Evolutionary conservation across 2,329 filamentous ascomycete species (phyloP), one percentile per base, ranked within the genome.

Genomic region (Pseudopyricularia javanii): DNA sequence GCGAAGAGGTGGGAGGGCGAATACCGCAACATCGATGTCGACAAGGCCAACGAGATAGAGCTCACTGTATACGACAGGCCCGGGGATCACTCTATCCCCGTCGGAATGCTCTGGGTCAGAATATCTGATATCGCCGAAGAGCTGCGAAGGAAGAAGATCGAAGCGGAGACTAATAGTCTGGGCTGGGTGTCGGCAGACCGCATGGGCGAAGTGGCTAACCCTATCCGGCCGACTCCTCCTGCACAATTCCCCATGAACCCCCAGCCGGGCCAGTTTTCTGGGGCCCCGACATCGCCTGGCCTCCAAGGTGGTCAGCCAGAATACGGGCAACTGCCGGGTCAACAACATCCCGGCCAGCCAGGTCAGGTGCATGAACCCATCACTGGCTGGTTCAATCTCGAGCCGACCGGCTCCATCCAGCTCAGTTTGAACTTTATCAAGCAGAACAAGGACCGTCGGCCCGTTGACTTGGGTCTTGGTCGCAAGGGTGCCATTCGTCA

Each of bases 11-110:
- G 91, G 91, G 83, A 90, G 43, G 88, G 89, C 60, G 93, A 98
- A 70, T 80, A 84, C 34, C 93, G 96, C 68, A 90, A 84, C 54
- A 85, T 98, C 56, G 88, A 93, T 58, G 93, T 98, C 54, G 91
- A 97, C 70, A 97, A 97, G 73, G 93, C 93, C 51, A 98, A 98
- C 68, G 93, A 98, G 70, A 89, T 98, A 56, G 93, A 98, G 66
- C 80, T 98, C 52, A 97, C 90, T 0, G 91, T 98, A 11, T 98
- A 98, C 68, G 93, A 98, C 67, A 96, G 95, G 70, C 85, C 90
- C 2, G 83, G 85, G 57, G 91, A 96, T 61, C 87, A 95, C 60
- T 85, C 91, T 14, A 83, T 94, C 51, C 93, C 93, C 40, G 95
- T 98, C 62, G 93, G 86, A 54, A 83, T 98, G 77, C 78, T 97